phyloP scores from a whole-genome alignment of 2,329 filamentous ascomycete genomes.

The Madurella mycetomatis region DNA sequence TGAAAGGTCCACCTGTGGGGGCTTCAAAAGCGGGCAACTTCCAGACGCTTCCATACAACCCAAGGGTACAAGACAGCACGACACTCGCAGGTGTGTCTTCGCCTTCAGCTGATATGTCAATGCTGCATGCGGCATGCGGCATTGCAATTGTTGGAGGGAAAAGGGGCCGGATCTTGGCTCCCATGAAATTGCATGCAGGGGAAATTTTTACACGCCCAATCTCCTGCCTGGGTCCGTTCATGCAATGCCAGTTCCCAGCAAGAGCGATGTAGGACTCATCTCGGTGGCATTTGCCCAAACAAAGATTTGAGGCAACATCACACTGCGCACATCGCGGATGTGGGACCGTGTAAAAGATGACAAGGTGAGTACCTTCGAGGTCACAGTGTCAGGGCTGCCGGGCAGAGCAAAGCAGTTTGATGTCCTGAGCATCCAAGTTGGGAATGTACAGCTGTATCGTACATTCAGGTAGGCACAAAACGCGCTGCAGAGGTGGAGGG shows the following conservation, averaged over 20 bases:
- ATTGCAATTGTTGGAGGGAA: background rate
- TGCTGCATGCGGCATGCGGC: background rate
- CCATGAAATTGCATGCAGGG: background rate
- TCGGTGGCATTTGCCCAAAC: background rate
- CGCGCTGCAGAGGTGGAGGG: no score
- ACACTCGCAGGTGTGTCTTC: background rate
- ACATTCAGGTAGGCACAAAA: no score
- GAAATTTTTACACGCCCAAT: background rate
- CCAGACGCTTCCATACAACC: background rate
- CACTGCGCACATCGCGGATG: no score
- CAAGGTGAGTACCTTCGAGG: no score
- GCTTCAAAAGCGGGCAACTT: background rate
- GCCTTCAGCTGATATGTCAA: background rate
- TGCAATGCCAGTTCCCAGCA: background rate
- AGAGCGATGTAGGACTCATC: background rate
- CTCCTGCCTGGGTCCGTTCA: background rate
- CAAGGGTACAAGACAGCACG: background rate
- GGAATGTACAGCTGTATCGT: no score
- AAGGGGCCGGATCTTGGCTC: background rate
- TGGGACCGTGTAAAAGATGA: no score
- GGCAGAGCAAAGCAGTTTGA: no score
- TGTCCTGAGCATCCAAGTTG: no score
- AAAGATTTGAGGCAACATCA: no score
- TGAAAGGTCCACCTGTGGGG: no score
- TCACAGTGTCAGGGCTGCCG: no score